Conservation (phyloP, 768 basidiomycete species). For the Pleurotus ostreatus region DNA sequence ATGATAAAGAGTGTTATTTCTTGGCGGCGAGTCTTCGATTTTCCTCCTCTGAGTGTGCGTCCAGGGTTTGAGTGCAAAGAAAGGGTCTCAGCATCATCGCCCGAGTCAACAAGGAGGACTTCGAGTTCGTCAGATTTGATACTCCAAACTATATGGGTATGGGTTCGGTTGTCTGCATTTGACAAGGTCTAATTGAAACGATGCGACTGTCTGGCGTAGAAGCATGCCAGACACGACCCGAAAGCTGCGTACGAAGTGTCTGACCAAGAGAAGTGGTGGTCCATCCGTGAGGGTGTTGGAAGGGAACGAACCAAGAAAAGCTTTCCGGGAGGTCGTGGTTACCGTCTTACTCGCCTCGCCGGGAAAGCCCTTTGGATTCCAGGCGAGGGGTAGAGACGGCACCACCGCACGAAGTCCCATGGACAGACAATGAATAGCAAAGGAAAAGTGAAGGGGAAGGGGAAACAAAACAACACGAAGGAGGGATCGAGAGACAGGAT, state of each 20-base stretch:
- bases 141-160: conserved; percentile 27
- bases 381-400: too few species aligned
- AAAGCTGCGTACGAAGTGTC: conserved; percentile 58
- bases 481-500: too few species aligned
- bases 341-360: too few species aligned
- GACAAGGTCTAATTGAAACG: conserved; percentile 14
- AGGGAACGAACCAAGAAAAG: background rate
- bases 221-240: conserved; percentile 57
- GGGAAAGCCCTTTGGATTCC: too few species aligned
- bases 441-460: too few species aligned
- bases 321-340: background rate
- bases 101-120: conserved; percentile 34
- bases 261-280: conserved; percentile 49
- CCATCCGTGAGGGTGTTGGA: conserved; percentile 19
- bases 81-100: conserved; percentile 56
- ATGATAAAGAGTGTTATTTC: conserved; percentile 38
- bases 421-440: too few species aligned
- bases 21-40: conserved; percentile 25
- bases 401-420: too few species aligned
- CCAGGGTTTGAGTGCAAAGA: conserved; percentile 66
- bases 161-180: conserved; percentile 22
- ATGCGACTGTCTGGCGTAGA: conserved; percentile 25
- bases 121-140: conserved; percentile 34
- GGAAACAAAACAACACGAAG: too few species aligned
- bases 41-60: conserved; percentile 16